Evolutionary conservation across 345 rosid species (phyloP), one percentile per base, ranked within the genome.

Genomic region (Moringa oleifera): DNA sequence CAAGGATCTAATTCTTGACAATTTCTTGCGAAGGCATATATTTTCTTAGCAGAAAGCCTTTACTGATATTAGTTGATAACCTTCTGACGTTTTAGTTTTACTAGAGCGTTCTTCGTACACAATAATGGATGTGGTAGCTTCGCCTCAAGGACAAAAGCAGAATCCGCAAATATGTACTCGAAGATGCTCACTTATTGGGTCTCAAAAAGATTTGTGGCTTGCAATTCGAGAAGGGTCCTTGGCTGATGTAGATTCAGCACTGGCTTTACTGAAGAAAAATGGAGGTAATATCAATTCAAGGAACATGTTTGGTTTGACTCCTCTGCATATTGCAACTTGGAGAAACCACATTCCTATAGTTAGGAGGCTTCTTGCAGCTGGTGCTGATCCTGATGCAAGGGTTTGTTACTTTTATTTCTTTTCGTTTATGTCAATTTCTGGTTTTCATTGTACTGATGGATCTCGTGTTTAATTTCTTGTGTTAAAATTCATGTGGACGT

Each of bases 381-480:
- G 96, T 37, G 99, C 99, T 70, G 96, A 94, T 60, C 99, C 99
- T 66, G 92, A 94, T 83, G 88, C 95, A 51, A 88, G 92, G 96
- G 99, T 94, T 69, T 53, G 91, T 82, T 51, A 68, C 66, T 37
- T 76, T 63, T 63, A 61, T 56, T 45, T 51, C 28, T 15, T 41
- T 33, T 33, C 5, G 11, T 33, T 33, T 33, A 33, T 4, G 37
- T n/a, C n/a, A n/a, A 41, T 41, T 7, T 41, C 13, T 4, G 6
- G 6, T 41, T 15, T 7, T 41, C 13, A 41, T 41, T 41, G 47
- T 15, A 15, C 17, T 11, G 1, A 15, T 41, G 1, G 47, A 4
- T 15, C 47, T 41, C 47, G n/a, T 41, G 12, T 41, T 41, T 41
- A 41, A 41, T 1, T 7, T 7, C 16, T 41, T 15, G 33, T 28